Base-by-base conservation (phyloP, 495 filamentous ascomycete genomes). In the Xylaria cubensis region DNA sequence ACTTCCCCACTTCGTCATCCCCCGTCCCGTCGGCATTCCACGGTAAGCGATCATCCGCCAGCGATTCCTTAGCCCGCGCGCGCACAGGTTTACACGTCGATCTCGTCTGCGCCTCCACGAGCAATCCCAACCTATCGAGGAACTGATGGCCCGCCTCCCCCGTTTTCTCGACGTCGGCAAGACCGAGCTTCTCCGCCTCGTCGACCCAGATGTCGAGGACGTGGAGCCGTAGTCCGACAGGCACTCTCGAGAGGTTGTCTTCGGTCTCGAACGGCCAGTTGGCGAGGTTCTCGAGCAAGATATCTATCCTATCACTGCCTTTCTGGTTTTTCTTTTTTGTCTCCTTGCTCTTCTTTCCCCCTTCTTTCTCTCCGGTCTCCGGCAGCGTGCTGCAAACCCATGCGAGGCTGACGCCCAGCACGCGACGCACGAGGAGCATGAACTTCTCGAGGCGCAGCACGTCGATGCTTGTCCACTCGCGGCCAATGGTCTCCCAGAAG, bases 391-490 rank as follows among this genome's bases (percentile, higher is more conserved):
- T 78, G 77, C 83, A 85, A 71, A 89, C 84, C 70, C 87, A 86
- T 74, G 82, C 83, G 70, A 97, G 92, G 21, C 87, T 86, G 13
- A 91, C 88, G 17, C 87, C 87, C 15, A 99, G 81, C 70, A 94
- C 93, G 67, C 89, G 87, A 61, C 96, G 89, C 66, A 97, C 90
- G 32, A 99, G 85, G 74, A 92, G 86, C 63, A 99, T 85, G 78
- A 95, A 99, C 83, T 99, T 99, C 79, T 98, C 93, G 85, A 98
- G 90, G 48, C 95, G 90, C 70, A 97, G 80, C 32, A 91, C 90
- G 80, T 98, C 97, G 71, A 99, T 92, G 26, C 88, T 84, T 4
- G 84, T 85, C 91, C 92, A 98, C 78, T 97, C 92, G 56, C 90
- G 84, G 53, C 89, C 87, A 83, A 98, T 93, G 59, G 93, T 98